Conservation (phyloP, 2,329 filamentous ascomycete species). For the Penicillium palitans region DNA sequence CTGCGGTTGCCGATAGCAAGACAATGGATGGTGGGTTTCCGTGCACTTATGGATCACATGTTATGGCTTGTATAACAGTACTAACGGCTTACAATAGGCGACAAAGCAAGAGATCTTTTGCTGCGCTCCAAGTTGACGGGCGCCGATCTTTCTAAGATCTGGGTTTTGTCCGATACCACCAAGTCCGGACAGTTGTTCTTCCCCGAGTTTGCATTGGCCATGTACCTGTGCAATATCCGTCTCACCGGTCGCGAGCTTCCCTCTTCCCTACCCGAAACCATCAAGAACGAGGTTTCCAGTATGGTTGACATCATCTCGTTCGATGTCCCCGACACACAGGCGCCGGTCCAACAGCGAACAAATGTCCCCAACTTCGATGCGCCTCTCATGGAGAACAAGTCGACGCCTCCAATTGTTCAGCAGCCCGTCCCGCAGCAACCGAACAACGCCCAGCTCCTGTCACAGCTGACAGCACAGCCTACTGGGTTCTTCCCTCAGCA, state of each 20-base stretch:
- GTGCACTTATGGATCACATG: neutral
- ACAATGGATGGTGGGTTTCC: conserved; percentile 68
- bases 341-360: conserved; percentile 52
- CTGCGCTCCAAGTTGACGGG: conserved; percentile 85
- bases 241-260: conserved; percentile 84
- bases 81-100: conserved; percentile 47
- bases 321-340: conserved; percentile 73
- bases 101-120: conserved; percentile 87
- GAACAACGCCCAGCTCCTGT: conserved; percentile 65
- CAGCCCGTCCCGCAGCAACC: conserved; percentile 70
- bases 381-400: conserved; percentile 51
- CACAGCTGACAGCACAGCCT: conserved; percentile 56
- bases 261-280: conserved; percentile 70
- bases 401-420: conserved; percentile 55
- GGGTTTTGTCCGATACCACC: conserved; percentile 92
- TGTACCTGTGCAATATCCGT: conserved; percentile 97
- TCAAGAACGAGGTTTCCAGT: conserved; percentile 96
- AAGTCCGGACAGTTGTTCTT: conserved; percentile 95
- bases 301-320: conserved; percentile 99
- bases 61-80: neutral
- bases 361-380: conserved; percentile 72
- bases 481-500: conserved; percentile 60
- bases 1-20: conserved; percentile 79
- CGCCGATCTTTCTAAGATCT: conserved; percentile 86
- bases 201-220: conserved; percentile 93